Evolutionary conservation across 495 filamentous ascomycete species (phyloP).

Genomic region (Chaetomium tenue): DNA sequence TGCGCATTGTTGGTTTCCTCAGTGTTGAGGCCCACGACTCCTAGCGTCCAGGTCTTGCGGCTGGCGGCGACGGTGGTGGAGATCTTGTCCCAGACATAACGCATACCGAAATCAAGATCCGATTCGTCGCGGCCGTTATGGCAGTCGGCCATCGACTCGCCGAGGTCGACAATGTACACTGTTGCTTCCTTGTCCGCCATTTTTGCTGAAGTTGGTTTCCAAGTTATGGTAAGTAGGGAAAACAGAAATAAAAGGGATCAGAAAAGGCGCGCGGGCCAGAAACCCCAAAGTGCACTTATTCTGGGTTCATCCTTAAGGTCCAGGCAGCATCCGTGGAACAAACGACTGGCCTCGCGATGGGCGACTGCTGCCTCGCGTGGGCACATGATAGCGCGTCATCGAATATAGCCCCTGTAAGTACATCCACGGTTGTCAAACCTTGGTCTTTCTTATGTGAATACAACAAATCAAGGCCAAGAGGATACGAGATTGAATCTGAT

Average conservation of each 20-base stretch:
- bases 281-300: not conserved
- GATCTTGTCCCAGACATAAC: slow-evolving; percentile 96
- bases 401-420: not conserved
- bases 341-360: slow-evolving; percentile 16
- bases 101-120: slow-evolving; percentile 86
- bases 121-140: slow-evolving; percentile 71
- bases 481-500: too few relatives aligned
- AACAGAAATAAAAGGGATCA: not conserved
- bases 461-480: too few relatives aligned
- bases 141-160: slow-evolving; percentile 73
- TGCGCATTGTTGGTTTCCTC: slow-evolving; percentile 73
- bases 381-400: slow-evolving; percentile 36
- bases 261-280: not conserved
- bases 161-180: slow-evolving; percentile 87
- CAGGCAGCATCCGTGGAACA: slow-evolving; percentile 33
- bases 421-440: not conserved
- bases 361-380: slow-evolving; percentile 27
- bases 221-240: not conserved
- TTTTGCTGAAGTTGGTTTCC: slow-evolving; percentile 15
- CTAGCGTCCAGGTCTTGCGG: slow-evolving; percentile 76
- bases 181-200: slow-evolving; percentile 97
- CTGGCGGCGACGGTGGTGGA: slow-evolving; percentile 76
- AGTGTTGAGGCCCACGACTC: slow-evolving; percentile 79
- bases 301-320: slow-evolving; percentile 9
- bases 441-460: not conserved